These are phyloP conservation scores for Rheum nobile DNA, from an alignment of 148 eudicot species.

Conservation along the genomic window DNA sequence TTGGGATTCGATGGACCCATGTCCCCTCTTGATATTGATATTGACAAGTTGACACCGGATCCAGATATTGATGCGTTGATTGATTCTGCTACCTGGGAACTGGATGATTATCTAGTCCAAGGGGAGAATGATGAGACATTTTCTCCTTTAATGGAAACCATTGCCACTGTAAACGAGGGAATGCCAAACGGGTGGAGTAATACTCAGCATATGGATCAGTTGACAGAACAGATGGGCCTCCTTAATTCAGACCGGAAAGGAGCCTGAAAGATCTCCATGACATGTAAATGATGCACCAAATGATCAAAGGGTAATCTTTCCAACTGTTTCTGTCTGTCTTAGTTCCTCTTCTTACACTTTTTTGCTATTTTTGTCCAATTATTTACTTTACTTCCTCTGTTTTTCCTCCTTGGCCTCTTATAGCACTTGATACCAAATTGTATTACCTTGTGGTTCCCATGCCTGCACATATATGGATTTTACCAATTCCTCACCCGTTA, in stretches of 20 bases:
- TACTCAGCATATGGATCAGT: conserved; percentile 45
- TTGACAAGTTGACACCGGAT: conserved; percentile 18
- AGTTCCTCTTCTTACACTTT: neutral
- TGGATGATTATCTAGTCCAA: conserved; percentile 20
- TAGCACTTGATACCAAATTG: neutral
- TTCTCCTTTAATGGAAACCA: conserved; percentile 26
- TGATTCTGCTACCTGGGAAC: conserved; percentile 29
- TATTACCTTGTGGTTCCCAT: neutral
- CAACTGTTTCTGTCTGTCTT: neutral
- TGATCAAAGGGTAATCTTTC: neutral
- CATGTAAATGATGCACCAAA: neutral
- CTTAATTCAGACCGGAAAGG: conserved; percentile 37
- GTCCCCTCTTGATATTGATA: conserved; percentile 19
- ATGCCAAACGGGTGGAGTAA: conserved; percentile 43
- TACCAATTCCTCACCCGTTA: too few relatives aligned
- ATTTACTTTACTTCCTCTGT: too few relatives aligned
- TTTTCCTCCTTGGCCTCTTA: neutral
- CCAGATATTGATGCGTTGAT: conserved; percentile 14
- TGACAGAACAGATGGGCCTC: conserved; percentile 70
- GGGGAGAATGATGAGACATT: conserved; percentile 30
- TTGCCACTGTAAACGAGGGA: conserved; percentile 19
- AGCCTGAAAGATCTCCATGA: conserved; percentile 12
- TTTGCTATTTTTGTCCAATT: neutral
- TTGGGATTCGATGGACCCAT: conserved; percentile 26
- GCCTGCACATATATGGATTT: too few relatives aligned